Base-by-base conservation (phyloP, 306 rosid genomes). In the Dalbergia oliveri region DNA sequence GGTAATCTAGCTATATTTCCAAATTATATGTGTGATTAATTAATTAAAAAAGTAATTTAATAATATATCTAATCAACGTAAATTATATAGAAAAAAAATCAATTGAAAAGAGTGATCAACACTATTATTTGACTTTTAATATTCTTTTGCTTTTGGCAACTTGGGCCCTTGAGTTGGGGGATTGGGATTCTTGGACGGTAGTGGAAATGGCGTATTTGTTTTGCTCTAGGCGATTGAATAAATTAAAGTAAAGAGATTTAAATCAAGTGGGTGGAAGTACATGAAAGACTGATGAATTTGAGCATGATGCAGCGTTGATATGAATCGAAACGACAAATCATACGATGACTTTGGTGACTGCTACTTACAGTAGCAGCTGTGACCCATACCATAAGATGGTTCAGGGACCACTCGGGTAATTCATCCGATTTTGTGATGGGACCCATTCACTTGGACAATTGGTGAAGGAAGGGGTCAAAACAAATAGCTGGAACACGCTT, bases 401-500 rank as follows among this genome's bases (percentile, higher is more conserved):
- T 0, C 5, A 6, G 39, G 78, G 51, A 35, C 71, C 31, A 62
- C 19, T 5, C 8, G 6, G 9, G 12, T 6, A 26, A 19, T 19
- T n/a, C 11, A n/a, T 3, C 62, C 6, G 57, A 54, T 34, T 8
- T 5, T 21, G 6, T 11, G 49, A 85, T 81, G 90, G 85, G 82
- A 59, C 84, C 87, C 47, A 16, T 10, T 16, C 4, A 18, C 69
- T 58, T 53, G 51, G 39, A 19, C 56, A 4, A 54, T 77, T 41
- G 81, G 72, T 8, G 12, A 10, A 2, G 49, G 19, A 58, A 73
- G 3, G 26, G 14, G 64, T 45, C 59, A 35, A 69, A 56, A 45
- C 33, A 58, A 18, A 18, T 50, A 66, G 88, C 87, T 84, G 86
- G 75, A 72, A 54, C 56, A 37, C 43, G 11, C 81, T 71, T 81